These are phyloP conservation scores for Hericium rajendrae DNA, from an alignment of 768 basidiomycete genomes.

Conservation along the genomic window DNA sequence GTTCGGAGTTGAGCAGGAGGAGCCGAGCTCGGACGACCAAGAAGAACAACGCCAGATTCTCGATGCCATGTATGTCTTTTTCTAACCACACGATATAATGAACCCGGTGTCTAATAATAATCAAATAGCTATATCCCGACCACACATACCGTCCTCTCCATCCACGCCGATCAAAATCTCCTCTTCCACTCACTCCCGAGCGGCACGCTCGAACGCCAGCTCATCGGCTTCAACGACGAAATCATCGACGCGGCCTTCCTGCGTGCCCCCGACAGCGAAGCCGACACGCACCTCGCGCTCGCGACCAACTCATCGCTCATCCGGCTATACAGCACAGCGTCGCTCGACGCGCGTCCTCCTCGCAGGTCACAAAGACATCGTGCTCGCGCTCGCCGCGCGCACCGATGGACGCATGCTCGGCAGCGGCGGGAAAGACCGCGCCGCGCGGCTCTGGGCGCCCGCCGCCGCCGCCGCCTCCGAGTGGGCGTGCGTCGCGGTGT, in stretches of 20 bases:
- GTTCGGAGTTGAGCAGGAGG: conserved; percentile 39
- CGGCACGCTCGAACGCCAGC: conserved; percentile 57
- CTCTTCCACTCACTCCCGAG: conserved; percentile 77
- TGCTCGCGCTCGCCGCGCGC: conserved; percentile 72
- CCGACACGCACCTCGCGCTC: conserved; percentile 75
- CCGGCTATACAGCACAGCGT: conserved; percentile 71
- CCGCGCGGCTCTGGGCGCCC: conserved; percentile 74
- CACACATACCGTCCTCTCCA: conserved; percentile 58
- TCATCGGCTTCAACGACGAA: conserved; percentile 97
- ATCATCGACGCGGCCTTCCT: conserved; percentile 87
- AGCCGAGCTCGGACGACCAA: conserved; percentile 37
- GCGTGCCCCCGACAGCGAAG: conserved; percentile 28
- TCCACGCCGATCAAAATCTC: conserved; percentile 97
- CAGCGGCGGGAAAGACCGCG: conserved; percentile 87
- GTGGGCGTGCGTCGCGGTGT: conserved; percentile 75
- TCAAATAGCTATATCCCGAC: conserved; percentile 55
- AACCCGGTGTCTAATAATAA: conserved; percentile 2
- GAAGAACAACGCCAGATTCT: conserved; percentile 83
- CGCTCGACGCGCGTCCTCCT: conserved; percentile 80
- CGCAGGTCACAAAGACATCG: conserved; percentile 85
- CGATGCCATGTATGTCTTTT: conserved; percentile 59
- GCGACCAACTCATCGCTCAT: conserved; percentile 98
- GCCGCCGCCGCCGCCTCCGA: conserved; percentile 25
- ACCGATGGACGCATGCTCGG: conserved; percentile 64
- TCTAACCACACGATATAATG: neutral